Evolutionary conservation across 73 alveolate species (phyloP).

Genomic region (Breviolum minutum): DNA sequence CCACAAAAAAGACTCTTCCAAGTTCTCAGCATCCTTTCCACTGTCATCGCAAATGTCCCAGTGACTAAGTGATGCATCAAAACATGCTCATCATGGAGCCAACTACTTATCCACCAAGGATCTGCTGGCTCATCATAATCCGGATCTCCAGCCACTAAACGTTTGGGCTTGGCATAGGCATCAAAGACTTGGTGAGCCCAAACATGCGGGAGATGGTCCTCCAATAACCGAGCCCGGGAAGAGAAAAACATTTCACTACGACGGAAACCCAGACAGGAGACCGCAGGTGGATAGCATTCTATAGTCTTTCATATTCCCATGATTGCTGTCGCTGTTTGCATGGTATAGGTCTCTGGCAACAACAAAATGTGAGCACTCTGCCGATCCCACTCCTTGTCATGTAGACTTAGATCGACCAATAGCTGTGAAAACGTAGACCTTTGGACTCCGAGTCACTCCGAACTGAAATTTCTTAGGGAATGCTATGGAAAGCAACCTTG

Average conservation of each 20-base stretch:
- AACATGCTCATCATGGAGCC: not conserved
- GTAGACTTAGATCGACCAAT: conserved; percentile 62
- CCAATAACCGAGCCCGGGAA: no score
- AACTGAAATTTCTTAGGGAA: no score
- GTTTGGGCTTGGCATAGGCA: conserved; percentile 76
- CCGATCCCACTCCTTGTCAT: conserved; percentile 7
- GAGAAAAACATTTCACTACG: not conserved
- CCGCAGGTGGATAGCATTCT: not conserved
- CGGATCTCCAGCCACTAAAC: conserved; percentile 73
- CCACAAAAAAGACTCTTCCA: no score
- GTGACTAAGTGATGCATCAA: not conserved
- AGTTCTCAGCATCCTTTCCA: not conserved
- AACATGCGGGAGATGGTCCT: conserved; percentile 58
- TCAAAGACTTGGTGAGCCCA: conserved; percentile 93
- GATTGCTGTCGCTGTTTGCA: not conserved
- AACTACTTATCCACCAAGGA: not conserved
- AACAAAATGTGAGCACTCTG: not conserved
- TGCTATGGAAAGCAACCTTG: no score
- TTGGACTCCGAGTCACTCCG: not conserved
- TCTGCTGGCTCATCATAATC: conserved; percentile 71
- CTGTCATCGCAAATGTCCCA: not conserved
- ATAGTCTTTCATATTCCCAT: not conserved
- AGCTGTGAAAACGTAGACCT: conserved; percentile 90
- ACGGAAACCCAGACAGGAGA: not conserved
- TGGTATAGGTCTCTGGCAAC: not conserved